These are phyloP conservation scores for Nicotiana rustica DNA, from an alignment of 305 asterid genomes.

Conservation along the genomic window DNA sequence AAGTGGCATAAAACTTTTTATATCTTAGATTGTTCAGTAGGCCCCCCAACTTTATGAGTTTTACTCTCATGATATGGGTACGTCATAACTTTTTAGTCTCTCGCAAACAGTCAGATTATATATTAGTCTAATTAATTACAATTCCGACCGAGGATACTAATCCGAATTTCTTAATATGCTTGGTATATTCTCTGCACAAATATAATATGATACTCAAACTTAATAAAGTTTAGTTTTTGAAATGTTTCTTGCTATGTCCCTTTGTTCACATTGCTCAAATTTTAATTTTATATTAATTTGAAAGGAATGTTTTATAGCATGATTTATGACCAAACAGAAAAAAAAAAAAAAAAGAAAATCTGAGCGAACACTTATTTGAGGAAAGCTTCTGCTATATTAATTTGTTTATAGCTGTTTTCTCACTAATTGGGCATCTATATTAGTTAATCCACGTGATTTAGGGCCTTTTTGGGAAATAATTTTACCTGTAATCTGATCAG, in stretches of 20 bases:
- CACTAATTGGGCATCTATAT: background rate
- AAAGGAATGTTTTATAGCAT: background rate
- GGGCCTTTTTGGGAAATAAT: background rate
- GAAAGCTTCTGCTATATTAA: background rate
- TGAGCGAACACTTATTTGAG: background rate
- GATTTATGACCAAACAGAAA: background rate
- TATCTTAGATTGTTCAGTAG: too few relatives aligned
- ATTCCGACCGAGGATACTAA: background rate
- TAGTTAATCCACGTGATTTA: background rate
- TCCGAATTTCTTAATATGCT: conserved; percentile 23
- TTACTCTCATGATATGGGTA: background rate
- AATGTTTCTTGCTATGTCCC: background rate
- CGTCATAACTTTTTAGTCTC: conserved; percentile 19
- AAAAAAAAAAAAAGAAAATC: too few relatives aligned
- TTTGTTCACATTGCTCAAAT: background rate
- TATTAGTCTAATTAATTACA: background rate
- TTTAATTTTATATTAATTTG: background rate
- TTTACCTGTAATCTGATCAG: too few relatives aligned
- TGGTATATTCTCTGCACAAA: conserved; percentile 7
- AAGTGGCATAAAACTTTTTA: too few relatives aligned
- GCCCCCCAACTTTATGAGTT: too few relatives aligned
- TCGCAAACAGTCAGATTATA: background rate
- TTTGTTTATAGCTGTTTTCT: conserved; percentile 4
- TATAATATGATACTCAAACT: background rate
- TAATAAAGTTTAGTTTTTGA: background rate